Evolutionary conservation across 176 grass and related monocot species (phyloP).

Genomic region (Canna indica): DNA sequence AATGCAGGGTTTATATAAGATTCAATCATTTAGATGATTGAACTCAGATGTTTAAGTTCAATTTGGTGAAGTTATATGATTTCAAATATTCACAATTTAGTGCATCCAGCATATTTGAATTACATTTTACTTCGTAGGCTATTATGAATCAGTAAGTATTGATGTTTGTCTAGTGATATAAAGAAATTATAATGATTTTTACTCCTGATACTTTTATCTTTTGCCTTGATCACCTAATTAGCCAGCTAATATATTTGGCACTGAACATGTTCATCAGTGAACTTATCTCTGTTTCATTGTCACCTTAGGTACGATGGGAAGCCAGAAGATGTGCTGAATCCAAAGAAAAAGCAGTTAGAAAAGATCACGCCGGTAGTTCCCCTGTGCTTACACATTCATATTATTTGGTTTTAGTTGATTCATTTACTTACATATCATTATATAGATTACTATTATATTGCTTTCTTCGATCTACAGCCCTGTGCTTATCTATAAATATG

Average conservation of each 20-base stretch:
- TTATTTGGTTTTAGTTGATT: neutral
- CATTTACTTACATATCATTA: conserved; percentile 10
- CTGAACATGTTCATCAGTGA: neutral
- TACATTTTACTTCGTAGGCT: too few relatives aligned
- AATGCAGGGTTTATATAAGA: too few relatives aligned
- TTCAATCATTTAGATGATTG: too few relatives aligned
- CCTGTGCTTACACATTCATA: neutral
- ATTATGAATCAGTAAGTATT: too few relatives aligned
- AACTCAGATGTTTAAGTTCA: too few relatives aligned
- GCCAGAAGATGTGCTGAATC: conserved; percentile 90
- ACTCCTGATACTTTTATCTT: conserved; percentile 38
- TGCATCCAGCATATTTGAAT: too few relatives aligned
- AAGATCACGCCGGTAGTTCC: conserved; percentile 79
- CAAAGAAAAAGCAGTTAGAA: conserved; percentile 96
- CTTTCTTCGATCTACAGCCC: neutral
- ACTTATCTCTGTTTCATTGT: neutral
- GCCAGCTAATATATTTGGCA: neutral
- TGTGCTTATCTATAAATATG: neutral
- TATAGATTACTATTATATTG: conserved; percentile 7
- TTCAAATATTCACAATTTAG: too few relatives aligned
- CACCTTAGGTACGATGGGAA: conserved; percentile 34
- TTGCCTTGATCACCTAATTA: neutral
- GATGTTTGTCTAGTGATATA: too few relatives aligned
- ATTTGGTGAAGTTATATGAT: too few relatives aligned
- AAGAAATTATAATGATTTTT: too few relatives aligned